Percentiles rank a stretch among this genome's conserved stretches.
These are phyloP conservation scores for Psilocybe azurescens DNA, from an alignment of 768 basidiomycete species.

Conservation along the genomic window DNA sequence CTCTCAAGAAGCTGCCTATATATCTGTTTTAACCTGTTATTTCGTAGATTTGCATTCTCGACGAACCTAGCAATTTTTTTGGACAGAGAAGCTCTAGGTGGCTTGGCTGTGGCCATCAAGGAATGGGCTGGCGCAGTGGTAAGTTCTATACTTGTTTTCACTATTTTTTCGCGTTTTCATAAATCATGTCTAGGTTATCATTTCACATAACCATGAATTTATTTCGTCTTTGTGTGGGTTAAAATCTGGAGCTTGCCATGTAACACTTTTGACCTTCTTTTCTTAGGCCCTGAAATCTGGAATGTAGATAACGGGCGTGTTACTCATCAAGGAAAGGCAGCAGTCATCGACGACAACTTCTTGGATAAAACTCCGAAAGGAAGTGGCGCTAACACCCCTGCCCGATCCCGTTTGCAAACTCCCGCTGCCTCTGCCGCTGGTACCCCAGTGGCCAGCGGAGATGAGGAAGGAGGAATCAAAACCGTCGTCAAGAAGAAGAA, in stretches of 20 bases:
- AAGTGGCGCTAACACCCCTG: slow-evolving; percentile 74
- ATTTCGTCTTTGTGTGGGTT: slow-evolving; percentile 79
- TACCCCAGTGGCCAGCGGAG: slow-evolving; percentile 83
- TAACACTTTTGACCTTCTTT: slow-evolving; percentile 11
- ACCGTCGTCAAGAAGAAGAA: slow-evolving; percentile 78
- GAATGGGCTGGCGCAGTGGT: slow-evolving; percentile 95
- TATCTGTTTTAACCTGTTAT: neutral
- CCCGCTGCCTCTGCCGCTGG: slow-evolving; percentile 71
- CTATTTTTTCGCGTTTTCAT: slow-evolving; percentile 20
- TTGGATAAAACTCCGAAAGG: slow-evolving; percentile 75
- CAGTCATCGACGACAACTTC: slow-evolving; percentile 86
- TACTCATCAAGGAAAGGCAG: slow-evolving; percentile 87
- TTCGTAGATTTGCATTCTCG: slow-evolving; percentile 71
- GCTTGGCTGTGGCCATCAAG: slow-evolving; percentile 91
- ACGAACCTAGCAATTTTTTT: slow-evolving; percentile 98
- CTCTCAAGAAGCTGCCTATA: neutral
- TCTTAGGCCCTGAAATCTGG: slow-evolving; percentile 90
- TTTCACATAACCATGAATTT: slow-evolving; percentile 94
- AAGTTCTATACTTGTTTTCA: slow-evolving; percentile 32
- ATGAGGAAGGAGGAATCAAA: slow-evolving; percentile 56
- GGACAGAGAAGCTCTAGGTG: slow-evolving; percentile 94
- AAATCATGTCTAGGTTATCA: slow-evolving; percentile 71
- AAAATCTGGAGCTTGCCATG: slow-evolving; percentile 9
- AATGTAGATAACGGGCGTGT: slow-evolving; percentile 86
- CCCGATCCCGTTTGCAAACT: slow-evolving; percentile 70